Evolutionary conservation across 176 grass and related monocot genomes (phyloP).

Genomic region (Ananas comosus): DNA sequence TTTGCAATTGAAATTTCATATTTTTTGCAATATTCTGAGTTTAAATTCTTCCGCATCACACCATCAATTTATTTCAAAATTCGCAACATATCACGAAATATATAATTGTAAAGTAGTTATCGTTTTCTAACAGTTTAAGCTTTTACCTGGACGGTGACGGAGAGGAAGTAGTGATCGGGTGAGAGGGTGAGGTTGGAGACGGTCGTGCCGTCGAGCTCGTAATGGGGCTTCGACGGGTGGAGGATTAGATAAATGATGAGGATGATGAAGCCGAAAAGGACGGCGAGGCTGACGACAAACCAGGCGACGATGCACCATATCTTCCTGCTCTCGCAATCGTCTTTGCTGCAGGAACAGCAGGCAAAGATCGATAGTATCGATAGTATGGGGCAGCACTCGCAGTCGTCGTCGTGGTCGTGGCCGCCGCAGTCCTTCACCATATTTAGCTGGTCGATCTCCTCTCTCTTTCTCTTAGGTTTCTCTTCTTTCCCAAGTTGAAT

Average conservation of each 20-base stretch:
- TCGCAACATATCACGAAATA: background rate
- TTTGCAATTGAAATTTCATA: too few relatives aligned
- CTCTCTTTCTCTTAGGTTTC: too few relatives aligned
- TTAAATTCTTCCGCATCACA: too few relatives aligned
- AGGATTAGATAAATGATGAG: conserved; percentile 43
- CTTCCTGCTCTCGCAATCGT: conserved; percentile 19
- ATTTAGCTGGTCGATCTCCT: too few relatives aligned
- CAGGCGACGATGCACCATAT: background rate
- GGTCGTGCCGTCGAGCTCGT: conserved; percentile 65
- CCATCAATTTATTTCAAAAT: background rate
- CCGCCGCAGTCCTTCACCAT: conserved; percentile 40
- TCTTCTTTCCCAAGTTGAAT: too few relatives aligned
- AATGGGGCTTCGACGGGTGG: conserved; percentile 43
- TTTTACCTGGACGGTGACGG: conserved; percentile 50
- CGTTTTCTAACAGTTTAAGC: background rate
- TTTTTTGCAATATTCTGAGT: too few relatives aligned
- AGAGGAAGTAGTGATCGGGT: conserved; percentile 39
- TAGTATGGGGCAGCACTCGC: background rate
- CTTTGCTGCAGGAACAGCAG: background rate
- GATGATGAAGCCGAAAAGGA: conserved; percentile 22
- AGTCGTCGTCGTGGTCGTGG: conserved; percentile 23
- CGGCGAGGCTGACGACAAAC: background rate
- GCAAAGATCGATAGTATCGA: background rate
- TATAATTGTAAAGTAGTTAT: background rate
- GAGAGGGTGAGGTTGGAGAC: conserved; percentile 70